Conservation (phyloP, 2,329 filamentous ascomycete species). For the Aureobasidium sp. region DNA sequence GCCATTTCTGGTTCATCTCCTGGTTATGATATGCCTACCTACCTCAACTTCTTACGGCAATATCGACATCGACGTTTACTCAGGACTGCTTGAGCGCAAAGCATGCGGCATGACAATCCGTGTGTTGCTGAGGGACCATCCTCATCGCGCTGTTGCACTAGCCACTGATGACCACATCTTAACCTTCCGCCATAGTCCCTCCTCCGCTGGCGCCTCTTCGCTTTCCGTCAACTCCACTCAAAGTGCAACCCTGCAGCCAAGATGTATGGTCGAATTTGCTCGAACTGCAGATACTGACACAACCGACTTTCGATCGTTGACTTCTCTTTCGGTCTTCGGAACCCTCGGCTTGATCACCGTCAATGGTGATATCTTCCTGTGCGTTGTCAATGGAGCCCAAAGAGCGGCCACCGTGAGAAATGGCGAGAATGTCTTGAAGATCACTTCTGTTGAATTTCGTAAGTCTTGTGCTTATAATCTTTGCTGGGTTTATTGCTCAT, state of each 20-base stretch:
- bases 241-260: slow-evolving; percentile 36
- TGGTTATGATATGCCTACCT: neutral
- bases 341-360: slow-evolving; percentile 83
- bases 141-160: slow-evolving; percentile 79
- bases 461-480: slow-evolving; percentile 19
- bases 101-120: slow-evolving; percentile 52
- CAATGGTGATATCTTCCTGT: slow-evolving; percentile 78
- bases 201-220: slow-evolving; percentile 47
- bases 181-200: slow-evolving; percentile 70
- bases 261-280: slow-evolving; percentile 85
- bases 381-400: slow-evolving; percentile 72
- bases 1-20: neutral
- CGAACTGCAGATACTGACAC: slow-evolving; percentile 57
- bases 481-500: neutral
- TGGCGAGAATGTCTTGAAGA: slow-evolving; percentile 82
- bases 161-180: slow-evolving; percentile 71
- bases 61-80: neutral
- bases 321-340: slow-evolving; percentile 66
- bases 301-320: slow-evolving; percentile 67
- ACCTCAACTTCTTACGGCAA: neutral
- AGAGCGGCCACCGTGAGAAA: slow-evolving; percentile 76
- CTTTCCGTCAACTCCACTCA: slow-evolving; percentile 28
- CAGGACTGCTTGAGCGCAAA: neutral
- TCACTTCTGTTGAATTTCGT: slow-evolving; percentile 77
- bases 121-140: slow-evolving; percentile 77